Evolutionary conservation across 768 basidiomycete genomes (phyloP).

Genomic region (Trametes cubensis): DNA sequence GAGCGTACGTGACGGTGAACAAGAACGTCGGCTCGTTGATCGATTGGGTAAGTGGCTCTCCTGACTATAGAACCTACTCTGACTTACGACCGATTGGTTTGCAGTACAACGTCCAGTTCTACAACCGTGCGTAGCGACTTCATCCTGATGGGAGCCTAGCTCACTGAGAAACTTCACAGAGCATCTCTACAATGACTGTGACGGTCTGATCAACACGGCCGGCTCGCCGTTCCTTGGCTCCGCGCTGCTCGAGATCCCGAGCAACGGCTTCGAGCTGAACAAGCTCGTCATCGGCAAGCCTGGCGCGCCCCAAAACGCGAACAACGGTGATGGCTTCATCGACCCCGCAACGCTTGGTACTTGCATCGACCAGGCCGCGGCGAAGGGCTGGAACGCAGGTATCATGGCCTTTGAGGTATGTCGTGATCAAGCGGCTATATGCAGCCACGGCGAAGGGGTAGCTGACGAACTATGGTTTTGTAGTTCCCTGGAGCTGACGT

Average conservation of each 20-base stretch:
- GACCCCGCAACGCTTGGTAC: slow-evolving; percentile 53
- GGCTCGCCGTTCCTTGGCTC: slow-evolving; percentile 44
- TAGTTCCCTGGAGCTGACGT: slow-evolving; percentile 22
- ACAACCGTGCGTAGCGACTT: slow-evolving; percentile 33
- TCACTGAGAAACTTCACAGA: neutral
- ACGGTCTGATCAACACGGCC: slow-evolving; percentile 38
- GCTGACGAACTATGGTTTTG: neutral
- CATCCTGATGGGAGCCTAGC: neutral
- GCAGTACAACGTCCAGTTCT: slow-evolving; percentile 45
- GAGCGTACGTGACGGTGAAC: slow-evolving; percentile 60
- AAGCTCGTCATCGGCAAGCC: slow-evolving; percentile 64
- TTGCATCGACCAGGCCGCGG: slow-evolving; percentile 61
- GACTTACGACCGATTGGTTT: neutral
- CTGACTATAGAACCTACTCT: neutral
- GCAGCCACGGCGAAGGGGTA: neutral
- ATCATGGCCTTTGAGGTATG: neutral
- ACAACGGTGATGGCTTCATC: slow-evolving; percentile 56
- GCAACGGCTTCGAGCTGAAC: slow-evolving; percentile 44
- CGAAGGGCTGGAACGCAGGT: slow-evolving; percentile 51
- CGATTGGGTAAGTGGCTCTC: slow-evolving; percentile 47
- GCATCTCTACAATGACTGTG: slow-evolving; percentile 39
- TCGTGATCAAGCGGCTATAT: neutral
- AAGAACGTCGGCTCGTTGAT: slow-evolving; percentile 53
- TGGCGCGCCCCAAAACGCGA: slow-evolving; percentile 40
- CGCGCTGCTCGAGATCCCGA: slow-evolving; percentile 54